Evolutionary conservation across 805 yeast genomes (phyloP).

Genomic region (Starmerella tilneyi): DNA sequence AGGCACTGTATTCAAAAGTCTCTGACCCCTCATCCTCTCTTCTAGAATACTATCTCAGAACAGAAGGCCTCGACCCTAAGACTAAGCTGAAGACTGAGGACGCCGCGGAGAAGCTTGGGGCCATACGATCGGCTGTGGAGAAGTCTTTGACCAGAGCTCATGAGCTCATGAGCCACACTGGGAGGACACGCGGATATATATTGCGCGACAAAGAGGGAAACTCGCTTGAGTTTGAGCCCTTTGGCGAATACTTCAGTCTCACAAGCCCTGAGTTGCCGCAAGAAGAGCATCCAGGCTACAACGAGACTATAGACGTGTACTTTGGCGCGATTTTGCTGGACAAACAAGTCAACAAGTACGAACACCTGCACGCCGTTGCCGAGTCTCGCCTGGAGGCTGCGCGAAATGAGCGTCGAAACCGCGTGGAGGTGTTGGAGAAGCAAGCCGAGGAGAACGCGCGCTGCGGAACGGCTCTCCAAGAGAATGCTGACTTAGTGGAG

Average conservation of each 20-base stretch:
- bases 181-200: slow-evolving; percentile 18
- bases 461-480: slow-evolving; percentile 65
- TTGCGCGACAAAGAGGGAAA: slow-evolving; percentile 16
- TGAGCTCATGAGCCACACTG: slow-evolving; percentile 9
- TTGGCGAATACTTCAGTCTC: slow-evolving; percentile 30
- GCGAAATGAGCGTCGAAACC: slow-evolving; percentile 56
- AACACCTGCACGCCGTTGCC: slow-evolving; percentile 49
- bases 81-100: slow-evolving; percentile 25
- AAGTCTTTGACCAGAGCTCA: slow-evolving; percentile 30
- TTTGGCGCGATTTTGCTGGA: slow-evolving; percentile 79
- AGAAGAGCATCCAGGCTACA: slow-evolving; percentile 50
- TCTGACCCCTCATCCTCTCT: slow-evolving; percentile 73
- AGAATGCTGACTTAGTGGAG: slow-evolving; percentile 60
- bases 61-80: slow-evolving; percentile 40
- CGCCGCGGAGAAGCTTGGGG: slow-evolving; percentile 20
- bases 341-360: slow-evolving; percentile 61
- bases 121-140: slow-evolving; percentile 24
- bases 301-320: slow-evolving; percentile 69
- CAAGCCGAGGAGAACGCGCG: slow-evolving; percentile 54
- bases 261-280: slow-evolving; percentile 28
- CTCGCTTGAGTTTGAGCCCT: slow-evolving; percentile 27
- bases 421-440: slow-evolving; percentile 52
- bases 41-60: slow-evolving; percentile 47
- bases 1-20: slow-evolving; percentile 53
- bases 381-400: slow-evolving; percentile 66